Evolutionary conservation across 768 basidiomycete genomes (phyloP).

Genomic region (Phaffia tasmanica): DNA sequence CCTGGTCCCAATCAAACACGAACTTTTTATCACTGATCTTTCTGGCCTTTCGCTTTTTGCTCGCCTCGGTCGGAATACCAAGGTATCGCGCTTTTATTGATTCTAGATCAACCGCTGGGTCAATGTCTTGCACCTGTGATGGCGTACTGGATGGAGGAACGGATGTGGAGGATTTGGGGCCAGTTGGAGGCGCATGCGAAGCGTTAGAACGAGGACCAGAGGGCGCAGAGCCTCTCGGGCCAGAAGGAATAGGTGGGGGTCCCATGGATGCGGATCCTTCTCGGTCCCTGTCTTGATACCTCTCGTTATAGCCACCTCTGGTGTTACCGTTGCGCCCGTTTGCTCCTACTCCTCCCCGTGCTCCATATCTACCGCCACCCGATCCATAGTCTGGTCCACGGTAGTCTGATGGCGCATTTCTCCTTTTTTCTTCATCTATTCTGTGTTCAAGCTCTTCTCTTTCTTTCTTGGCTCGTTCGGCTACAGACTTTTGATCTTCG

Average conservation of each 20-base stretch:
- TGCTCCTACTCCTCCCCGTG: neutral
- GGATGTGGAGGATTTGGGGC: slow-evolving; percentile 47
- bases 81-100: slow-evolving; percentile 88
- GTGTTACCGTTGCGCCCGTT: slow-evolving; percentile 9
- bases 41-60: slow-evolving; percentile 55
- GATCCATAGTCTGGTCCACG: neutral
- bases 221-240: slow-evolving; percentile 1
- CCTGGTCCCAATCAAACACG: slow-evolving; percentile 98
- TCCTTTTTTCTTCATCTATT: slow-evolving; percentile 52
- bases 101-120: slow-evolving; percentile 57
- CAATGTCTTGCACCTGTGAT: slow-evolving; percentile 28
- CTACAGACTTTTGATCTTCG: slow-evolving; percentile 54
- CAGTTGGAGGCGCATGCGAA: slow-evolving; percentile 50
- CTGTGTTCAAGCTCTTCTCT: slow-evolving; percentile 63
- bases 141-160: slow-evolving; percentile 40
- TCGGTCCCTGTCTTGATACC: slow-evolving; percentile 8
- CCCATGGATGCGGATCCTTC: slow-evolving; percentile 10
- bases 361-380: neutral
- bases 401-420: slow-evolving; percentile 29
- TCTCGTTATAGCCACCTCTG: slow-evolving; percentile 13
- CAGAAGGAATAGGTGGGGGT: slow-evolving; percentile 3
- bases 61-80: slow-evolving; percentile 52
- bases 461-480: slow-evolving; percentile 52
- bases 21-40: slow-evolving; percentile 95
- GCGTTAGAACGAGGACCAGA: slow-evolving; percentile 3